Evolutionary conservation across 345 rosid genomes (phyloP).

Genomic region (Citrus medica): DNA sequence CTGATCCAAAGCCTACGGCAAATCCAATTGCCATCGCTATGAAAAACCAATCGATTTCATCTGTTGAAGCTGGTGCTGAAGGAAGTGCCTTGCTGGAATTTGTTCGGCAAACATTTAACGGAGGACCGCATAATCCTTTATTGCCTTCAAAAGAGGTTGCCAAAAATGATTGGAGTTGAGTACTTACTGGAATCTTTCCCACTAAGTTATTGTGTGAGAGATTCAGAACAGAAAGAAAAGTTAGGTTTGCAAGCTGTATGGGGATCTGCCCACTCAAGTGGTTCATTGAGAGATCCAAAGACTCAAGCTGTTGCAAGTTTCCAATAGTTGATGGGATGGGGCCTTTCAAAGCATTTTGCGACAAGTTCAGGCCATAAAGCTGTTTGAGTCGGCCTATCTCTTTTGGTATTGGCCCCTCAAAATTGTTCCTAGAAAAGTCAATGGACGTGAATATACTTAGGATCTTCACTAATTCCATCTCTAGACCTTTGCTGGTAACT

Average conservation of each 20-base stretch:
- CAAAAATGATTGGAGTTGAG: constrained; percentile 6
- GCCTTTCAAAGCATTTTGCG: constrained; percentile 24
- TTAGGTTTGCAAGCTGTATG: constrained; percentile 6
- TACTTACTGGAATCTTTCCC: constrained; percentile 19
- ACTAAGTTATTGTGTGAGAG: constrained; percentile 27
- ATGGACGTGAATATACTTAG: constrained; percentile 34
- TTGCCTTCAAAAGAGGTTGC: background rate
- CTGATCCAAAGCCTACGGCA: constrained; percentile 39
- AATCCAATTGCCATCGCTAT: background rate
- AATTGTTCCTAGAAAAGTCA: constrained; percentile 24
- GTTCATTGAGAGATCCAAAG: constrained; percentile 36
- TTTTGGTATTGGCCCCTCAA: constrained; percentile 31
- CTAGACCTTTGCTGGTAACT: constrained; percentile 40
- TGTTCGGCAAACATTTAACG: background rate
- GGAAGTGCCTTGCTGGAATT: background rate
- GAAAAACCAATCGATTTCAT: background rate
- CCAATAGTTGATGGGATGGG: constrained; percentile 20
- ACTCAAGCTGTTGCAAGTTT: constrained; percentile 22
- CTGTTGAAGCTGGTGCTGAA: background rate
- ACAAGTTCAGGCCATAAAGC: constrained; percentile 28
- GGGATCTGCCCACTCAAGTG: constrained; percentile 22
- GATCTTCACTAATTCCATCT: constrained; percentile 39
- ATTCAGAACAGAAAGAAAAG: constrained; percentile 27
- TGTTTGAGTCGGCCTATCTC: constrained; percentile 17
- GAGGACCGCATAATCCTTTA: background rate